Evolutionary conservation across 2,329 filamentous ascomycete genomes (phyloP).

Genomic region (Didymella keratinophila): DNA sequence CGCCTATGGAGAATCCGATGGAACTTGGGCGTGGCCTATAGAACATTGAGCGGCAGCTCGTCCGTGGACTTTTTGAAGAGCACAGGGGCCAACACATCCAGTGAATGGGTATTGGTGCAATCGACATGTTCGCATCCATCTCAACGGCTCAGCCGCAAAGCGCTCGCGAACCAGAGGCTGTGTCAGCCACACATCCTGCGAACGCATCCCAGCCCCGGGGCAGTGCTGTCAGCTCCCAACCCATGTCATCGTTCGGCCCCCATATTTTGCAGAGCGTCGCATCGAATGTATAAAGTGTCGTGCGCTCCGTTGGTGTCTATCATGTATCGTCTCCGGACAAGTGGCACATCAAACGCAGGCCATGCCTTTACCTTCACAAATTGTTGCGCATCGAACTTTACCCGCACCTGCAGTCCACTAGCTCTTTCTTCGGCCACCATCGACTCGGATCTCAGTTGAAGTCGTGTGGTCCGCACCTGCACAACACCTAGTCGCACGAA

Average conservation of each 20-base stretch:
- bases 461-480: too few relatives aligned
- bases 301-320: background rate
- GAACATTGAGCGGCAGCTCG: too few relatives aligned
- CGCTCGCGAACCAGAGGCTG: background rate
- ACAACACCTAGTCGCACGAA: too few relatives aligned
- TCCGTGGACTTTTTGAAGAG: too few relatives aligned
- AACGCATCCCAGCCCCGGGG: background rate
- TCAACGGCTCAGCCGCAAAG: background rate
- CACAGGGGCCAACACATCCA: too few relatives aligned
- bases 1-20: too few relatives aligned
- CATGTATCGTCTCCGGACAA: background rate
- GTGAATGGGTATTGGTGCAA: background rate
- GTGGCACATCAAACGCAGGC: background rate
- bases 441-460: too few relatives aligned
- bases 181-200: background rate
- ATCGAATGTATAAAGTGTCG: background rate
- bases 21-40: too few relatives aligned
- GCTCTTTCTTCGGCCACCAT: background rate
- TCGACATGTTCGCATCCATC: background rate
- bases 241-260: background rate
- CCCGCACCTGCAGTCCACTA: background rate
- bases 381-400: background rate
- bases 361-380: background rate
- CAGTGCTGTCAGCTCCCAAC: background rate
- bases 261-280: background rate